Evolutionary conservation across 164 flowering plant species (phyloP).

Genomic region (Aristolochia californica): DNA sequence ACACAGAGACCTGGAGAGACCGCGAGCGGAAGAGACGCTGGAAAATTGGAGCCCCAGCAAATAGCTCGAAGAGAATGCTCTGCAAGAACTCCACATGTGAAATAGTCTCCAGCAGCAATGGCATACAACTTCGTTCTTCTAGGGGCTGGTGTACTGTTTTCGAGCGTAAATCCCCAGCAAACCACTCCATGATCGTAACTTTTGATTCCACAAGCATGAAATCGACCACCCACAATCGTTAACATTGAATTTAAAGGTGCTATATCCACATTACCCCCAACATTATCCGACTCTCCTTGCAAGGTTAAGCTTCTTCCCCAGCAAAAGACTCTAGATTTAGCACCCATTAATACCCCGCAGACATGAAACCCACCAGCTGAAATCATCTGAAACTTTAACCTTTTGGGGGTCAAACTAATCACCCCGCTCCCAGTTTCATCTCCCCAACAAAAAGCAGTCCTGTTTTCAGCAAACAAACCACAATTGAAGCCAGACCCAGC

Average conservation of each 20-base stretch:
- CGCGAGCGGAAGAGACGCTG: constrained; percentile 69
- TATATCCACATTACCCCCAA: constrained; percentile 42
- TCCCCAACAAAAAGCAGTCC: constrained; percentile 85
- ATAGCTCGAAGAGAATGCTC: constrained; percentile 49
- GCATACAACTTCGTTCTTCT: constrained; percentile 40
- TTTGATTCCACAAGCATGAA: constrained; percentile 86
- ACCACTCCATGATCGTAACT: constrained; percentile 46
- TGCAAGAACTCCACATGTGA: constrained; percentile 75
- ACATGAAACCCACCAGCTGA: constrained; percentile 95
- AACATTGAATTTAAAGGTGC: constrained; percentile 54
- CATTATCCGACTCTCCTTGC: constrained; percentile 31
- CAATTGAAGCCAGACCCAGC: constrained; percentile 91
- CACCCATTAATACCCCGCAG: constrained; percentile 65
- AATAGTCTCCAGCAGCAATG: constrained; percentile 88
- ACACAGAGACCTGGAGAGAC: constrained; percentile 70
- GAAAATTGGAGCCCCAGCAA: constrained; percentile 84
- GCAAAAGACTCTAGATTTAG: constrained; percentile 45
- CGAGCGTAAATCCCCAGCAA: constrained; percentile 76
- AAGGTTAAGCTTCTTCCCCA: constrained; percentile 78
- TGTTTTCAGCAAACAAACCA: constrained; percentile 61
- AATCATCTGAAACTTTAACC: constrained; percentile 44
- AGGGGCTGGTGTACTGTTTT: constrained; percentile 58
- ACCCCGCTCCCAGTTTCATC: constrained; percentile 69
- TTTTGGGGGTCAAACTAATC: constrained; percentile 42
- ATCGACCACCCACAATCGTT: constrained; percentile 74